phyloP scores from a whole-genome alignment of 1,139 yeast species.

The Lodderomyces metapsilosis region DNA sequence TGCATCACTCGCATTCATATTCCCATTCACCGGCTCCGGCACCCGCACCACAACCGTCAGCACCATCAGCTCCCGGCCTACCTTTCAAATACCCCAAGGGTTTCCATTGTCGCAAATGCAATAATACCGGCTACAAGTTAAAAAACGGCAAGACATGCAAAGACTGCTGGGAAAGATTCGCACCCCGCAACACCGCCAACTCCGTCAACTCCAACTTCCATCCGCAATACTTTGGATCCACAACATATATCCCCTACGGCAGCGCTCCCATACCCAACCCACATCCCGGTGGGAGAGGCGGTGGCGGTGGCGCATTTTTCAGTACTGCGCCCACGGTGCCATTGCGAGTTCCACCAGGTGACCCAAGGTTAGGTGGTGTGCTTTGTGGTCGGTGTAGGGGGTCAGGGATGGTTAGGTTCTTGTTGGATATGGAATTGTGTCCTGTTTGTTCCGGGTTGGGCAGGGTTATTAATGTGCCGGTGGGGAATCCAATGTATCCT shows the following conservation, averaged over 20 bases:
- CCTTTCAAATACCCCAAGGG: conserved; percentile 56
- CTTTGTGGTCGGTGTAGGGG: conserved; percentile 82
- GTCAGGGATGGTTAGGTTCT: conserved; percentile 52
- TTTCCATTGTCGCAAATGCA: conserved; percentile 37
- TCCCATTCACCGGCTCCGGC: not conserved
- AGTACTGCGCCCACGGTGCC: conserved; percentile 8
- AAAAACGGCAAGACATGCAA: conserved; percentile 66
- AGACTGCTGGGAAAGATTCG: conserved; percentile 69
- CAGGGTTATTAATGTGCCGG: conserved; percentile 28
- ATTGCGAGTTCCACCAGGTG: conserved; percentile 68
- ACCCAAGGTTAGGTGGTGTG: conserved; percentile 78
- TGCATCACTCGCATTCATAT: not conserved
- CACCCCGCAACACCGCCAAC: conserved; percentile 34
- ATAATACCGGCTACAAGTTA: conserved; percentile 39
- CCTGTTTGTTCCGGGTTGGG: conserved; percentile 69
- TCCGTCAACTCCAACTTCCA: conserved; percentile 8
- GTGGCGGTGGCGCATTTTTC: conserved; percentile 8
- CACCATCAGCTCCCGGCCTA: conserved; percentile 20
- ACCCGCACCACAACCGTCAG: not conserved
- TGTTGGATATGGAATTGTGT: conserved; percentile 56
- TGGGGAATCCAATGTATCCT: conserved; percentile 9
- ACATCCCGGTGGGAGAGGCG: conserved; percentile 1
- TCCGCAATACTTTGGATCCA: conserved; percentile 17
- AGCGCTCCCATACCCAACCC: conserved; percentile 8
- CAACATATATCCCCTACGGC: conserved; percentile 16